These are phyloP conservation scores for Trametes pubescens DNA, from an alignment of 1,284 basidiomycete genomes.

Conservation along the genomic window DNA sequence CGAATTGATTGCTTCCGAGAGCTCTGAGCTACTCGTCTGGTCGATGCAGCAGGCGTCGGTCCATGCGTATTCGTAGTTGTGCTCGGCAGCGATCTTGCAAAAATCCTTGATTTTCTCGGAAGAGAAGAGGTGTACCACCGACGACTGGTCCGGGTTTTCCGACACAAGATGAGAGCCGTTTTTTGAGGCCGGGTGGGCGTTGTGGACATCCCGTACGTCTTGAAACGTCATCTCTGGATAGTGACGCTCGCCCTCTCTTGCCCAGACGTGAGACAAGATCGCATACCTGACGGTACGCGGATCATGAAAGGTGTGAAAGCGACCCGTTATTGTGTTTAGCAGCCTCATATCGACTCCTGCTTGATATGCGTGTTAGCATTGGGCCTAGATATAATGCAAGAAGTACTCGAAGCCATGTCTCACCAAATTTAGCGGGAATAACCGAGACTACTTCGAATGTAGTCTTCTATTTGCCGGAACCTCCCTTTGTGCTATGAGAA, in stretches of 20 bases:
- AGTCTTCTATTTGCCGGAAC: too few species aligned
- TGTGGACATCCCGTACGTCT: conserved; percentile 10
- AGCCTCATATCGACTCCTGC: background rate
- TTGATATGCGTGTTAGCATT: too few species aligned
- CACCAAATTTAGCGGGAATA: too few species aligned
- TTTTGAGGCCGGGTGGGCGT: background rate
- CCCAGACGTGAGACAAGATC: conserved; percentile 25
- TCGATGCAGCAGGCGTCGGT: conserved; percentile 27
- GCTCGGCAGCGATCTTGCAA: conserved; percentile 14
- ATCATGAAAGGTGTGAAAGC: background rate
- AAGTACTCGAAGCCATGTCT: too few species aligned
- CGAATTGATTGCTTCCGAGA: conserved; percentile 28
- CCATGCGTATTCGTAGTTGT: conserved; percentile 20
- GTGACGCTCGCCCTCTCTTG: background rate
- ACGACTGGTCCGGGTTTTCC: background rate
- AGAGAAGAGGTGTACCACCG: conserved; percentile 8
- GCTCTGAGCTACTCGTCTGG: conserved; percentile 24
- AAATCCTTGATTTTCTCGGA: conserved; percentile 16
- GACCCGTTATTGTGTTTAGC: background rate
- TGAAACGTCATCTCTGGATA: conserved; percentile 17
- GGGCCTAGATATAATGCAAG: too few species aligned
- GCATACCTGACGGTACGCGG: background rate
- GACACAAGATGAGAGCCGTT: background rate
- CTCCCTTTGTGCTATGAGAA: too few species aligned
- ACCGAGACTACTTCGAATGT: too few species aligned